Base-by-base conservation (phyloP, 78 protist genomes). In the Goniomonas avonlea region DNA sequence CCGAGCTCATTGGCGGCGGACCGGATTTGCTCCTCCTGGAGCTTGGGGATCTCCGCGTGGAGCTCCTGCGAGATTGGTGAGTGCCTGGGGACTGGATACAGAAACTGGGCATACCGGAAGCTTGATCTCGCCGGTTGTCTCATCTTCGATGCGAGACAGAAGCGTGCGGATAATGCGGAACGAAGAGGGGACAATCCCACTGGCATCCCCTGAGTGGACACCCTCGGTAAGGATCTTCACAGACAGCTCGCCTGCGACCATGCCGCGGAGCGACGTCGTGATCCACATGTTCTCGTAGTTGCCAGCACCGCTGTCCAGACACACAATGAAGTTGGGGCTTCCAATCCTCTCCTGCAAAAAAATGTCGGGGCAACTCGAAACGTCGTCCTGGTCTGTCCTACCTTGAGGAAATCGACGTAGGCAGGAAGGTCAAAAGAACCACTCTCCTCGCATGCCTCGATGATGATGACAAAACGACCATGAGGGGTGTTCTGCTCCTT, bases 371-470 rank as follows among this genome's bases (percentile, higher is more conserved):
- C n/a, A n/a, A n/a, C n/a, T n/a, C n/a, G n/a, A n/a, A n/a, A n/a
- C n/a, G n/a, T n/a, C n/a, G n/a, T n/a, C n/a, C n/a, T n/a, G n/a
- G n/a, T n/a, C n/a, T n/a, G n/a, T n/a, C n/a, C n/a, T n/a, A n/a
- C n/a, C n/a, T n/a, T n/a, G n/a, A n/a, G n/a, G n/a, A n/a, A n/a
- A n/a, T n/a, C n/a, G n/a, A n/a, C n/a, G n/a, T n/a, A n/a, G n/a
- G n/a, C n/a, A n/a, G n/a, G n/a, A n/a, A n/a, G n/a, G n/a, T n/a
- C n/a, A n/a, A n/a, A n/a, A n/a, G n/a, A n/a, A n/a, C n/a, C 79
- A 23, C 21, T 71, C 32, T 90, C 94, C 74, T 92, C 96, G 20
- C 84, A 83, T 41, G 85, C 92, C 79, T 92, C 96, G 81, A 92
- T 85, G 65, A 86, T 9, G 63, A 92, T 82, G 27, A 87, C 93